These are phyloP conservation scores for Podochytrium sp. DNA, from an alignment of 192 early-diverging fungal species.

Conservation along the genomic window DNA sequence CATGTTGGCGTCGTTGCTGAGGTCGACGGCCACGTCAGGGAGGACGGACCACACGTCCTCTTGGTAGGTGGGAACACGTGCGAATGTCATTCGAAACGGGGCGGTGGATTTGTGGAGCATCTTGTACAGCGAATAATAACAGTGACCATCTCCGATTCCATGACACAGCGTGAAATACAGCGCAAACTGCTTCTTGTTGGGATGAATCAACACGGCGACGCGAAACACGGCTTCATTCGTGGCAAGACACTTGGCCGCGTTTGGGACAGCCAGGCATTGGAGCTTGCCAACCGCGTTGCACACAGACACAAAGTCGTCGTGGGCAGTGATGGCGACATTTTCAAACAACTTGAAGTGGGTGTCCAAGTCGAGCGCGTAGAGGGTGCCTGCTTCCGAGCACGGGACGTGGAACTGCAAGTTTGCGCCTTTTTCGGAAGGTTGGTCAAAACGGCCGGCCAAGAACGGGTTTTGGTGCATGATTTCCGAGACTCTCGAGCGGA, in stretches of 20 bases:
- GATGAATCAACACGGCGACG: background rate
- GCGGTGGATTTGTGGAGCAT: background rate
- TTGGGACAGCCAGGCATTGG: background rate
- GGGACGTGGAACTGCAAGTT: background rate
- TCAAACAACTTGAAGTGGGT: background rate
- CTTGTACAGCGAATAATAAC: conserved; percentile 2
- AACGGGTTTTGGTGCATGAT: background rate
- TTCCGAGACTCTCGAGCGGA: background rate
- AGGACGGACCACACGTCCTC: background rate
- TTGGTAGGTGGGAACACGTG: background rate
- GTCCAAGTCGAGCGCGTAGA: background rate
- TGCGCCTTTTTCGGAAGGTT: background rate
- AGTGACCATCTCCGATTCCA: background rate
- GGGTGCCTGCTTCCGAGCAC: background rate
- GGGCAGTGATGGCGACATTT: background rate
- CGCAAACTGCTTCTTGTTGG: background rate
- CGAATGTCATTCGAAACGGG: background rate
- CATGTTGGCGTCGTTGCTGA: background rate
- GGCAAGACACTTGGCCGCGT: background rate
- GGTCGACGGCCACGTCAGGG: background rate
- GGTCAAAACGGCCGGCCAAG: background rate
- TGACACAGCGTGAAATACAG: background rate
- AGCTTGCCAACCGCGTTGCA: background rate
- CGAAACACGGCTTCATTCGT: background rate
- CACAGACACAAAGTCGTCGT: background rate